Conservation (phyloP, 495 filamentous ascomycete species). For the Mytilinidion resinicola region DNA sequence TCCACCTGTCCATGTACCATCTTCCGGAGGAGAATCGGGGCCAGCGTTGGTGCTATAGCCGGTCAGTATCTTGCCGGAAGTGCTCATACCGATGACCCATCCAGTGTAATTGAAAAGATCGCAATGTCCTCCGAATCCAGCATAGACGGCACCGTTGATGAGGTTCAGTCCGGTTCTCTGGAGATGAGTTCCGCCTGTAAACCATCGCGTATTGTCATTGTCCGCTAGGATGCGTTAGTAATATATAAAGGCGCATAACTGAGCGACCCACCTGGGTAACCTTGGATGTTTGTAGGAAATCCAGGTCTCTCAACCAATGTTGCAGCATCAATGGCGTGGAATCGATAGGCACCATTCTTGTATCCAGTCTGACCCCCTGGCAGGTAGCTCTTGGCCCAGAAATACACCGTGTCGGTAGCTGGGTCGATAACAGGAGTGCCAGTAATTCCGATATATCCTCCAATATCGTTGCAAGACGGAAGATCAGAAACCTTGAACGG, state of each 20-base stretch:
- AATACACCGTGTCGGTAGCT: constrained; percentile 37
- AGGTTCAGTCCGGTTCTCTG: constrained; percentile 34
- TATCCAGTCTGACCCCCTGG: neutral
- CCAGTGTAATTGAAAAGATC: constrained; percentile 46
- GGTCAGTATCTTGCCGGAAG: constrained; percentile 21
- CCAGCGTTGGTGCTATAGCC: constrained; percentile 30
- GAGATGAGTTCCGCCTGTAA: neutral
- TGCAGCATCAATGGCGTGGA: constrained; percentile 37
- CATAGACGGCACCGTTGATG: constrained; percentile 31
- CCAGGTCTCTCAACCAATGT: constrained; percentile 36
- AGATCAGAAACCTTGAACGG: constrained; percentile 30
- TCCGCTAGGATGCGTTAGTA: neutral
- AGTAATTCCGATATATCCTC: constrained; percentile 28
- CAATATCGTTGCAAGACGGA: constrained; percentile 1
- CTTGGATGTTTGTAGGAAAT: constrained; percentile 40
- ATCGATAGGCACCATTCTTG: constrained; percentile 28
- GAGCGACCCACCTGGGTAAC: constrained; percentile 3
- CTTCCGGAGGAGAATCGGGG: constrained; percentile 21
- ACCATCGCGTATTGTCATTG: constrained; percentile 1
- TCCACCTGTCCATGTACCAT: constrained; percentile 21
- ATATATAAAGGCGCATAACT: neutral
- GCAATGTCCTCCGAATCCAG: constrained; percentile 44
- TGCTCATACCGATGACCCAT: constrained; percentile 34
- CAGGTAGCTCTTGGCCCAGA: constrained; percentile 40
- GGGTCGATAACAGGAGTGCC: constrained; percentile 39